Evolutionary conservation across 805 yeast genomes (phyloP).

Genomic region (Saturnispora gosingensis): DNA sequence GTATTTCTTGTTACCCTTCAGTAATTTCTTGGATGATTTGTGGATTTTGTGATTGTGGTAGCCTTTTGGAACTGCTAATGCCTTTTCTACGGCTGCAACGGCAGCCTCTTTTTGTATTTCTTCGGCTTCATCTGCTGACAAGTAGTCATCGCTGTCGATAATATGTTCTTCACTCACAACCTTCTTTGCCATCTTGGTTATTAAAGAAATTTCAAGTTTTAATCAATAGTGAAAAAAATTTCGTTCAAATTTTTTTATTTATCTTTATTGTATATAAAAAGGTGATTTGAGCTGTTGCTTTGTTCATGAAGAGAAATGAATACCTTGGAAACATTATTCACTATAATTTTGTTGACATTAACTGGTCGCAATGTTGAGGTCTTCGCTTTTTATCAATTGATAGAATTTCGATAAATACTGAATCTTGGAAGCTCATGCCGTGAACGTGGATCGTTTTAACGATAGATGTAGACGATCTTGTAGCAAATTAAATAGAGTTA

Average conservation of each 20-base stretch:
- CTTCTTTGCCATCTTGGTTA: slow-evolving; percentile 12
- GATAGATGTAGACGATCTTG: neutral
- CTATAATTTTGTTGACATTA: neutral
- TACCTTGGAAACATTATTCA: no score
- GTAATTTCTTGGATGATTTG: slow-evolving; percentile 13
- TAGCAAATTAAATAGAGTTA: neutral
- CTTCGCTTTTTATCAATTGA: neutral
- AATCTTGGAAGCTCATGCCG: neutral
- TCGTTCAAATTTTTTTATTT: slow-evolving; percentile 2
- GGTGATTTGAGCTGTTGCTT: neutral
- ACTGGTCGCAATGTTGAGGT: neutral
- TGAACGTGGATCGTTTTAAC: neutral
- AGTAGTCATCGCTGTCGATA: slow-evolving; percentile 17
- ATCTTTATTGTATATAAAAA: neutral
- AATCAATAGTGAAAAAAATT: neutral
- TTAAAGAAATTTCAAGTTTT: neutral
- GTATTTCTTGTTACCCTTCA: slow-evolving; percentile 28
- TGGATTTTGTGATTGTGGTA: slow-evolving; percentile 15
- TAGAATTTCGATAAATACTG: no score
- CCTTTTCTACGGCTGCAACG: slow-evolving; percentile 1
- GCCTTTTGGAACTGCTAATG: slow-evolving; percentile 21
- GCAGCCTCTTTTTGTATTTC: slow-evolving; percentile 11
- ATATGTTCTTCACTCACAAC: slow-evolving; percentile 22
- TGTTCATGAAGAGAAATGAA: no score
- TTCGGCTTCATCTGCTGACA: slow-evolving; percentile 12